A percentile compares a stretch with the other conserved stretches of the same genome.
Conservation (phyloP, 1,139 yeast genomes). For the Blastobotrys petasosporus region DNA sequence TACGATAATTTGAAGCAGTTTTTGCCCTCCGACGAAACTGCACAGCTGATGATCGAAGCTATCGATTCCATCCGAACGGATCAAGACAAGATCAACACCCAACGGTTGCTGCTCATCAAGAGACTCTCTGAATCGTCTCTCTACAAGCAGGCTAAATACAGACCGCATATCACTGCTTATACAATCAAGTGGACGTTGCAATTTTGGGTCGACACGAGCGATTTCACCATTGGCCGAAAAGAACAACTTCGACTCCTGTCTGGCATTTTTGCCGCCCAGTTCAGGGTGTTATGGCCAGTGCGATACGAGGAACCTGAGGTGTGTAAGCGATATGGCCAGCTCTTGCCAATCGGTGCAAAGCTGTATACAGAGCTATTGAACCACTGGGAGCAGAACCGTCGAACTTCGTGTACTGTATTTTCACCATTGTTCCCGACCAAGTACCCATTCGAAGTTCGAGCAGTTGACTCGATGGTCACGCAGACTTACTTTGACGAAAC, state of each 20-base stretch:
- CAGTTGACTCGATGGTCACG: slow-evolving; percentile 70
- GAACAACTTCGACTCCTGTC: slow-evolving; percentile 30
- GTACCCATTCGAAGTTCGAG: slow-evolving; percentile 58
- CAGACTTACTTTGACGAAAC: slow-evolving; percentile 70
- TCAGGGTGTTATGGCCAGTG: slow-evolving; percentile 30
- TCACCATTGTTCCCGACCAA: slow-evolving; percentile 55
- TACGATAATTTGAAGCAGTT: slow-evolving; percentile 21
- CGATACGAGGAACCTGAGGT: slow-evolving; percentile 27
- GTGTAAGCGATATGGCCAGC: slow-evolving; percentile 30
- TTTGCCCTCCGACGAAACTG: slow-evolving; percentile 26
- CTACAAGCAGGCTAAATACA: slow-evolving; percentile 36
- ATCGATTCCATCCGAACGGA: slow-evolving; percentile 26
- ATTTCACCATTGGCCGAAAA: slow-evolving; percentile 25
- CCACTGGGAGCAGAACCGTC: slow-evolving; percentile 19
- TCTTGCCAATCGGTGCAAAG: slow-evolving; percentile 31
- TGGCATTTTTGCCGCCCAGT: slow-evolving; percentile 32
- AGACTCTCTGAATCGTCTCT: slow-evolving; percentile 49
- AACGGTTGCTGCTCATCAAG: slow-evolving; percentile 55
- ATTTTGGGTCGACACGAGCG: slow-evolving; percentile 25
- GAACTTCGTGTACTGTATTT: slow-evolving; percentile 22
- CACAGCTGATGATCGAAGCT: slow-evolving; percentile 27
- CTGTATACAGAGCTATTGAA: slow-evolving; percentile 27
- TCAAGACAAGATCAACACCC: slow-evolving; percentile 44
- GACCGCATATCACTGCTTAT: slow-evolving; percentile 44
- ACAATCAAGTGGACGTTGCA: slow-evolving; percentile 53